These are phyloP conservation scores for Hemileccinum rubropunctum DNA, from an alignment of 768 basidiomycete genomes.

Conservation along the genomic window DNA sequence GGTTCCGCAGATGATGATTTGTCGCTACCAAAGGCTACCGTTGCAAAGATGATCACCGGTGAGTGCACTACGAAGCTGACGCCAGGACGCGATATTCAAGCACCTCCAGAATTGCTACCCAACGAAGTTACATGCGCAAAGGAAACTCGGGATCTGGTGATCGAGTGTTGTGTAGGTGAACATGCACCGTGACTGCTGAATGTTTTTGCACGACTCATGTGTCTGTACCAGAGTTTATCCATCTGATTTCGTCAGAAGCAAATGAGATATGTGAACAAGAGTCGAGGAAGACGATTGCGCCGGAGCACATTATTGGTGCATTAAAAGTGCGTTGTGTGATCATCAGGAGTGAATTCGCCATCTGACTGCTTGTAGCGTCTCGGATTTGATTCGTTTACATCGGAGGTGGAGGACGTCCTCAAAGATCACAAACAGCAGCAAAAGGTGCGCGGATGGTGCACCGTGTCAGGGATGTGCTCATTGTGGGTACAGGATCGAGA, in stretches of 20 bases:
- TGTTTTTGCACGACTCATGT: conserved; percentile 15
- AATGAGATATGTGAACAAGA: conserved; percentile 98
- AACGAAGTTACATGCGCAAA: conserved; percentile 87
- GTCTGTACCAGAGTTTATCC: conserved; percentile 80
- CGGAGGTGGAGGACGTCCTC: conserved; percentile 88
- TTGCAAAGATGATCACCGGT: conserved; percentile 96
- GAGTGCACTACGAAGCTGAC: conserved; percentile 10
- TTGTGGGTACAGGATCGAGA: conserved; percentile 65
- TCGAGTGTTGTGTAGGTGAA: conserved; percentile 99
- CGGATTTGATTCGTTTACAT: conserved; percentile 88
- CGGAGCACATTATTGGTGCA: conserved; percentile 92
- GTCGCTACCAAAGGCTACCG: conserved; percentile 94
- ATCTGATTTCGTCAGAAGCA: conserved; percentile 94
- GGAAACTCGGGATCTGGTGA: conserved; percentile 94
- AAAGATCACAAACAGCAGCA: conserved; percentile 96
- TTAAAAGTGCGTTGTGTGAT: conserved; percentile 60
- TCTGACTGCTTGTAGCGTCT: conserved; percentile 56
- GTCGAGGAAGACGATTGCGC: conserved; percentile 98
- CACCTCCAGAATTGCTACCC: conserved; percentile 76
- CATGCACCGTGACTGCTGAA: conserved; percentile 22
- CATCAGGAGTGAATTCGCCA: background rate
- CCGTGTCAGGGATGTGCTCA: conserved; percentile 3
- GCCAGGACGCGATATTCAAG: conserved; percentile 7
- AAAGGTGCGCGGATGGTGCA: conserved; percentile 57
- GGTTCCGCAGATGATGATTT: conserved; percentile 86